Evolutionary conservation across 805 yeast genomes (phyloP), one percentile per base, ranked within the genome.

Genomic region (Candida peoriensis): DNA sequence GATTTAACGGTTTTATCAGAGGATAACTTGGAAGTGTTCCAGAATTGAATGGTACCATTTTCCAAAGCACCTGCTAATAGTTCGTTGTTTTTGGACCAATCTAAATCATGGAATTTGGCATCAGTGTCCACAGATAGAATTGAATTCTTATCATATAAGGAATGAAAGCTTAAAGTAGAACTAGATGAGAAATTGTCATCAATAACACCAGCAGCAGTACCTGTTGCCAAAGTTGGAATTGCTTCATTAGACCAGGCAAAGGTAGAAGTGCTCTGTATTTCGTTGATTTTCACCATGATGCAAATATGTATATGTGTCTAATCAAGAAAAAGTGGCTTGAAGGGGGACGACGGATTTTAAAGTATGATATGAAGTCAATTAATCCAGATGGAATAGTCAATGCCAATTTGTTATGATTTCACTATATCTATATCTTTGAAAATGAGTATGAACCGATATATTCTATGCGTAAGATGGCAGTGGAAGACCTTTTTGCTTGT

Each of bases 201-300:
- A 49, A 93, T 82, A 11, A 96, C 94, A 7, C 97, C 97, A 0
- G 97, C 89, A n/a, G 86, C 83, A 1, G 96, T 83, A 16, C 96
- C 98, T 2, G 96, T 76, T 16, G 88, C 97, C 46, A 93, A 57
- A 35, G 75, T 61, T 13, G 97, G 97, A 42, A 78, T 62, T 34
- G 59, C 58, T 47, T 76, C 84, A 45, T 79, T 75, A 30, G 96
- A 85, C 97, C 97, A 90, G 28, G 97, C 95, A 64, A 93, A 87
- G n/a, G 95, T 80, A 34, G 96, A 89, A 11, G 96, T 85, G 48
- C 87, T 73, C 43, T 76, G 69, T 53, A 86, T 77, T 61, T 89
- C 96, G 59, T 78, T 76, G 47, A 93, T 70, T 63, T 86, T 87
- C 50, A 87, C 90, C 89, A 81, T 49, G 12, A 19, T 24, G 25